Evolutionary conservation across 352 stramenopile species (phyloP), one percentile per base, ranked within the genome.

Genomic region (Phytophthora brassicae): DNA sequence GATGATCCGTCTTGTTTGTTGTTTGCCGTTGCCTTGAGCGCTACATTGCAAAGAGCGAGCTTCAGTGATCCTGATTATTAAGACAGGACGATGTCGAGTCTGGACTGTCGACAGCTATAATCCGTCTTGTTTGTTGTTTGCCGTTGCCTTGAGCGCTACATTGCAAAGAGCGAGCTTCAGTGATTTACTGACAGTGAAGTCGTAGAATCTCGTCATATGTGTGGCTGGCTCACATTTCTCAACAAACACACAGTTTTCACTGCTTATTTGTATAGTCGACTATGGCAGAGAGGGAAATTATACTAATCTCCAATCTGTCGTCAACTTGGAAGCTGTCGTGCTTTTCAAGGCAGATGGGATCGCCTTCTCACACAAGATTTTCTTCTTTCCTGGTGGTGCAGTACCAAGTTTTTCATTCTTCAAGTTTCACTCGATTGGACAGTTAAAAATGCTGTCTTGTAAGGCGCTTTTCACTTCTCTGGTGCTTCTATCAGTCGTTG

Each of bases 301-400:
- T n/a, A n/a, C n/a, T n/a, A n/a, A n/a, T n/a, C n/a, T 49, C 22
- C 31, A 49, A 35, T 49, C 20, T 33, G 43, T 49, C 20, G 43
- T 49, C 43, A 4, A 12, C n/a, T n/a, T n/a, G n/a, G n/a, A n/a
- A n/a, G n/a, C n/a, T n/a, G n/a, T n/a, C n/a, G n/a, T n/a, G n/a
- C 22, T 22, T 22, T 42, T 42, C 7, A 19, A 1, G 38, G 13
- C 38, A 44, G 38, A 12, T 49, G 43, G 43, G 43, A 49, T 49
- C 31, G 43, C 43, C 43, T 28, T 16, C 13, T 14, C 43, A 3
- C 20, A 35, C 43, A 49, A 49, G 43, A 35, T n/a, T 33, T 49
- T 49, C 43, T 23, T 13, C 0, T 33, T 17, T 33, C 43, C 20
- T 33, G 43, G 42, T 48, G 42, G 42, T 48, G 42, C 42, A 33